These are phyloP conservation scores for Phellinidium pouzarii DNA, from an alignment of 1,284 basidiomycete species.

Conservation along the genomic window DNA sequence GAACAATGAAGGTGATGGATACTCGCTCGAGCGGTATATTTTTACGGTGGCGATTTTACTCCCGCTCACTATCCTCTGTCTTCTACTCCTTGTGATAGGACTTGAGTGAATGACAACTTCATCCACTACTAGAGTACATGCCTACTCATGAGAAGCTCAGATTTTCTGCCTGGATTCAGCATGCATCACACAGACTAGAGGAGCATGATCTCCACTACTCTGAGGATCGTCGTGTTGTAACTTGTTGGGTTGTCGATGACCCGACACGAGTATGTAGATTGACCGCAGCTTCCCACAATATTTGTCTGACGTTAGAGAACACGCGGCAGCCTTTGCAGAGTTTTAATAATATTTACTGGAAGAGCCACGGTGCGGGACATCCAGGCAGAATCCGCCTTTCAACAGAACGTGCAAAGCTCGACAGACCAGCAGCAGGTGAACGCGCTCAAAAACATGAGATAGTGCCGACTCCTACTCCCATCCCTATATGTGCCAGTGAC, in stretches of 20 bases:
- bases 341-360: neutral
- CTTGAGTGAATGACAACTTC: neutral
- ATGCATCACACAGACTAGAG: neutral
- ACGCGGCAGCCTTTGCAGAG: neutral
- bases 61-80: neutral
- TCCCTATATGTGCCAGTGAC: neutral
- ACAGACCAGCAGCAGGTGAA: neutral
- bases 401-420: slow-evolving; percentile 5
- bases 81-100: neutral
- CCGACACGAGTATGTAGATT: neutral
- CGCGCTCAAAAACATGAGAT: too few relatives aligned
- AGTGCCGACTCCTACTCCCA: too few relatives aligned
- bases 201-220: slow-evolving; percentile 7
- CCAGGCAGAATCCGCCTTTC: slow-evolving; percentile 8
- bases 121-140: neutral
- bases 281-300: neutral
- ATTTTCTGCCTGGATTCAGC: slow-evolving; percentile 12
- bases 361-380: slow-evolving; percentile 10
- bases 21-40: too few relatives aligned
- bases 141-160: neutral
- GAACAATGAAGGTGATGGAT: too few relatives aligned
- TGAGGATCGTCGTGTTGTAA: slow-evolving; percentile 4
- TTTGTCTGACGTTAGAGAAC: neutral
- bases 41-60: neutral
- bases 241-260: slow-evolving; percentile 12